Percentiles rank a stretch among this genome's conserved stretches.
Conservation (phyloP, 805 yeast species). For the Candida caryicola region DNA sequence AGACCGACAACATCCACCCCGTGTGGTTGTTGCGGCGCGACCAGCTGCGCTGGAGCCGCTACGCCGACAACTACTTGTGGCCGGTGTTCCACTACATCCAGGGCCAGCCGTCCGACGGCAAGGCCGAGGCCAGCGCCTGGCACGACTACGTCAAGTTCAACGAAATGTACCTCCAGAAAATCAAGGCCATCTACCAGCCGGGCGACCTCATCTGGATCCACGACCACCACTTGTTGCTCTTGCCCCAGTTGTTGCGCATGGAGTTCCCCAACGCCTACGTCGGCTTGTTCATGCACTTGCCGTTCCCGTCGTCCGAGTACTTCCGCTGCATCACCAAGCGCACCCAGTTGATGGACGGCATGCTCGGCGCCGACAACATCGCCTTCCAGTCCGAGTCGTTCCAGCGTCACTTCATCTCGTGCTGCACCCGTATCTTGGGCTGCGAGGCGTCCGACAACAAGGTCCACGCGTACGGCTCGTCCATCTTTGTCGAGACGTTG, state of each 20-base stretch:
- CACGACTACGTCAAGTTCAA: slow-evolving; percentile 86
- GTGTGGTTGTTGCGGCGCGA: slow-evolving; percentile 83
- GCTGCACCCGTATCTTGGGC: slow-evolving; percentile 86
- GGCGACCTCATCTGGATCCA: slow-evolving; percentile 95
- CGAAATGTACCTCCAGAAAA: slow-evolving; percentile 82
- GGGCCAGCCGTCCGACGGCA: slow-evolving; percentile 66
- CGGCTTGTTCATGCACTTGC: slow-evolving; percentile 80
- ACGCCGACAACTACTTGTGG: slow-evolving; percentile 91
- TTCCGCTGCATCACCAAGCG: slow-evolving; percentile 87
- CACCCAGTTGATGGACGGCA: slow-evolving; percentile 78
- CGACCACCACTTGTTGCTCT: slow-evolving; percentile 77
- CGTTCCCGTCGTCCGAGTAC: slow-evolving; percentile 95
- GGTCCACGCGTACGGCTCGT: slow-evolving; percentile 73
- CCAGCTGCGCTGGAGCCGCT: slow-evolving; percentile 81
- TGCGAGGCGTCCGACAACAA: slow-evolving; percentile 61
- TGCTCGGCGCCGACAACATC: slow-evolving; percentile 84
- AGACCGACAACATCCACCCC: slow-evolving; percentile 65
- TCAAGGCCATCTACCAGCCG: slow-evolving; percentile 67
- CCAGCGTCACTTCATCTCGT: slow-evolving; percentile 85
- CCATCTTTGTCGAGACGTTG: slow-evolving; percentile 66
- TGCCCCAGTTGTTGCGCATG: slow-evolving; percentile 83
- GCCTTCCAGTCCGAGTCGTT: slow-evolving; percentile 86
- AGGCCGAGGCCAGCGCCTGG: slow-evolving; percentile 72
- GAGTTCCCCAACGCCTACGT: slow-evolving; percentile 69
- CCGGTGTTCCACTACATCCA: slow-evolving; percentile 93